A percentile compares a stretch with the other conserved stretches of the same genome.
phyloP scores from a whole-genome alignment of 352 stramenopile species.

The Phytophthora foliorum region DNA sequence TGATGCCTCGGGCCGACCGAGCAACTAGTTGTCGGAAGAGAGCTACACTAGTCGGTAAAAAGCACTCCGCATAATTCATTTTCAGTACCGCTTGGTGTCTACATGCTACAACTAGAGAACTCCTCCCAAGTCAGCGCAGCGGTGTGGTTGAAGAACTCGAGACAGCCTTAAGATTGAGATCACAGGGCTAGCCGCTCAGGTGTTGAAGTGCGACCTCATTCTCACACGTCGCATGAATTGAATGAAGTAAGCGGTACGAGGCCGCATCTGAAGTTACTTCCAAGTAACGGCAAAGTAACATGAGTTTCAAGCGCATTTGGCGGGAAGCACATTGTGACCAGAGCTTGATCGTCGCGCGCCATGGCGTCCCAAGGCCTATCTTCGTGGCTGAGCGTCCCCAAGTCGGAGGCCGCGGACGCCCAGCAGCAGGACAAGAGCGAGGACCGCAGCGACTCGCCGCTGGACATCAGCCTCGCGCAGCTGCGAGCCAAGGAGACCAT shows the following conservation, averaged over 20 bases:
- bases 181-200: too few species aligned
- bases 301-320: constrained; percentile 28
- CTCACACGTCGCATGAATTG: neutral
- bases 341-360: constrained; percentile 7
- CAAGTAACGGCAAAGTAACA: constrained; percentile 8
- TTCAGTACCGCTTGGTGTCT: constrained; percentile 8
- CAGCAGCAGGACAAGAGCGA: constrained; percentile 14
- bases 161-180: too few species aligned
- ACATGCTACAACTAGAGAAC: neutral
- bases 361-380: constrained; percentile 50
- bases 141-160: too few species aligned
- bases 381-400: constrained; percentile 48
- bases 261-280: constrained; percentile 30
- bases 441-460: constrained; percentile 38
- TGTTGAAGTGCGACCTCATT: neutral
- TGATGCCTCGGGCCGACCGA: constrained; percentile 22
- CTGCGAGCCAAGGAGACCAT: constrained; percentile 55
- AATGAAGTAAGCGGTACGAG: neutral
- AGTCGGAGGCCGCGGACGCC: constrained; percentile 2
- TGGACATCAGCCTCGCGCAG: constrained; percentile 54
- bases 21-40: constrained; percentile 23
- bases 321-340: constrained; percentile 20
- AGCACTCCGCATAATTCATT: constrained; percentile 14
- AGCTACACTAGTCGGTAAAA: constrained; percentile 7
- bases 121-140: neutral